Evolutionary conservation across 306 rosid species (phyloP), one percentile per base, ranked within the genome.

Genomic region (Vachellia pachyceras): DNA sequence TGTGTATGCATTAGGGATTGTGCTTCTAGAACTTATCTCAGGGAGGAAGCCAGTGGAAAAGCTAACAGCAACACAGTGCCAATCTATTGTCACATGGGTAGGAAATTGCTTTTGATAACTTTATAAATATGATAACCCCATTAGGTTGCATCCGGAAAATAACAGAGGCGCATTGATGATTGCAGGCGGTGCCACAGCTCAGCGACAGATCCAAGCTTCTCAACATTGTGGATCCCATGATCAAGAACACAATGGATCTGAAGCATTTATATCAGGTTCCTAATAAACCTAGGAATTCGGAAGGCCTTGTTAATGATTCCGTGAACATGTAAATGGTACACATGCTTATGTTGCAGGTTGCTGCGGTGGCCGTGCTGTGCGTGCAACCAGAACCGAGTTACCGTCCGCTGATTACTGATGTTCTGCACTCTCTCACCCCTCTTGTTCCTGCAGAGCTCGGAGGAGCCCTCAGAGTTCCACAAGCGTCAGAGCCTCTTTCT

Each of bases 161-260:
- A 73, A 57, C 55, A n/a, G n/a, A 18, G 25, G 76, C 61, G 77
- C 47, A 73, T 69, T 82, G 73, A 67, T 82, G 79, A 63, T 79
- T 89, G 70, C 91, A 96, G 99, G 99, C 99, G 75, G 92, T 96
- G 97, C 98, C 99, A 73, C 99, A 92, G 79, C 97, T 96, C 82
- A 96, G 91, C 23, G 99, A 96, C 88, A 88, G 97, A 84, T 87
- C 95, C 77, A 96, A 94, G 89, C 96, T 96, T 82, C 99, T 97
- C 37, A 86, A 84, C 80, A 96, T 96, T 20, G 90, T 96, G 73
- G 99, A 96, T 85, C 96, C 93, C 5, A 86, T 89, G 79, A 94
- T 96, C 40, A 94, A 88, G 88, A 76, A 94, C 79, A 85, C 97
- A 18, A 92, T 96, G 99, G 97, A 96, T 82, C 87, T 78, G 25